These are phyloP conservation scores for Claviceps citrina DNA, from an alignment of 2,329 filamentous ascomycete genomes.

Conservation along the genomic window DNA sequence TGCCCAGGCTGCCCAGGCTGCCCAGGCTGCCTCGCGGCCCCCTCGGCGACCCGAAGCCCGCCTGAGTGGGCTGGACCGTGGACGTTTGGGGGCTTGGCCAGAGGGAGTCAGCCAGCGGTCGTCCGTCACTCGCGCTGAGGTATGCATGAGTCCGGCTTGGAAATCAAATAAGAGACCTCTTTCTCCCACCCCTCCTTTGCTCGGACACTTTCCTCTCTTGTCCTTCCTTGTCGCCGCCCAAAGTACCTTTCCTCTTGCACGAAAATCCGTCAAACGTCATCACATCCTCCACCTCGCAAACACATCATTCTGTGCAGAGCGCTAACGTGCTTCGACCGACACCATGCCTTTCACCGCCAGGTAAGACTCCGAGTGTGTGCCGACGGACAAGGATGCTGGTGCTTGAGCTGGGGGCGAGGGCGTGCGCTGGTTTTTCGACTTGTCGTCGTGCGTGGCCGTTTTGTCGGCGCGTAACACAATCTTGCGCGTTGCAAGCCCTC, in stretches of 20 bases:
- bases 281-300: background rate
- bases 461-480: no score
- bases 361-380: conserved; percentile 23
- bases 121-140: no score
- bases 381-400: background rate
- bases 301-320: background rate
- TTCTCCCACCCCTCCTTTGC: background rate
- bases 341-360: conserved; percentile 45
- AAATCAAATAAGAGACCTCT: conserved; percentile 1
- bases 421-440: no score
- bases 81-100: no score
- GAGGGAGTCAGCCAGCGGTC: no score
- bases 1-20: no score
- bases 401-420: no score
- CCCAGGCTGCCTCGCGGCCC: no score
- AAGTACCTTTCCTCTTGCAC: background rate
- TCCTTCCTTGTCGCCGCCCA: background rate
- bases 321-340: conserved; percentile 10
- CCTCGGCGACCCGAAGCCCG: no score
- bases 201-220: background rate
- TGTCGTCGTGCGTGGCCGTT: no score
- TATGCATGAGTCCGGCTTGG: background rate
- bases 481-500: no score
- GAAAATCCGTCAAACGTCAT: background rate
- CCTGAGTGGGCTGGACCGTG: no score